Percentiles rank a stretch among this genome's conserved stretches.
Evolutionary conservation across 495 filamentous ascomycete species (phyloP).

Genomic region (Hypomontagnella submonticulosa): DNA sequence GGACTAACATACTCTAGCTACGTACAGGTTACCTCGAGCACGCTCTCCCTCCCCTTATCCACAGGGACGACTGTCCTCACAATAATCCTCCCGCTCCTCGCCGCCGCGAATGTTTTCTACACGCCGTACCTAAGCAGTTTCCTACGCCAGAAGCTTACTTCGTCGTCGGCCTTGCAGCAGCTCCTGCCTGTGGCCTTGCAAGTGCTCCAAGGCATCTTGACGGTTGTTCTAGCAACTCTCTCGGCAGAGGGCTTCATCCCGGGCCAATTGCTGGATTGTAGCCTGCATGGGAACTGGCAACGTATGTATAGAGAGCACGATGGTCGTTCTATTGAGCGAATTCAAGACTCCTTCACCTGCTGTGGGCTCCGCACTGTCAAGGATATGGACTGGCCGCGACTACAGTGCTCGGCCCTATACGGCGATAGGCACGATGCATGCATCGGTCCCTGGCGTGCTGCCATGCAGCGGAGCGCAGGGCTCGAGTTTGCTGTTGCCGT

Average conservation of each 20-base stretch:
- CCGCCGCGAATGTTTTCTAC: conserved; percentile 54
- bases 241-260: conserved; percentile 65
- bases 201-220: conserved; percentile 59
- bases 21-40: conserved; percentile 57
- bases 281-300: conserved; percentile 65
- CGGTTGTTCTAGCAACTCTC: conserved; percentile 65
- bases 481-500: conserved; percentile 43
- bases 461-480: conserved; percentile 42
- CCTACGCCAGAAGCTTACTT: conserved; percentile 7
- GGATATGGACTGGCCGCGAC: conserved; percentile 66
- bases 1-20: conserved; percentile 51
- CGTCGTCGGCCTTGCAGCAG: conserved; percentile 42
- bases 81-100: conserved; percentile 63
- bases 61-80: conserved; percentile 58
- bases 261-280: conserved; percentile 58
- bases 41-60: conserved; percentile 64
- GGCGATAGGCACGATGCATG: conserved; percentile 27
- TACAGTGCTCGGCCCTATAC: conserved; percentile 16
- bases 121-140: conserved; percentile 31
- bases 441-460: conserved; percentile 38
- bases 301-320: conserved; percentile 61
- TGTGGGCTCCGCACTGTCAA: conserved; percentile 68
- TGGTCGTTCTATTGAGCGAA: conserved; percentile 61
- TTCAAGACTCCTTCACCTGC: conserved; percentile 73
- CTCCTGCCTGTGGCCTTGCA: conserved; percentile 52